Percentiles rank a stretch among this genome's conserved stretches.
Conservation (phyloP, 1,284 basidiomycete genomes). For the Nidula niveotomentosa region DNA sequence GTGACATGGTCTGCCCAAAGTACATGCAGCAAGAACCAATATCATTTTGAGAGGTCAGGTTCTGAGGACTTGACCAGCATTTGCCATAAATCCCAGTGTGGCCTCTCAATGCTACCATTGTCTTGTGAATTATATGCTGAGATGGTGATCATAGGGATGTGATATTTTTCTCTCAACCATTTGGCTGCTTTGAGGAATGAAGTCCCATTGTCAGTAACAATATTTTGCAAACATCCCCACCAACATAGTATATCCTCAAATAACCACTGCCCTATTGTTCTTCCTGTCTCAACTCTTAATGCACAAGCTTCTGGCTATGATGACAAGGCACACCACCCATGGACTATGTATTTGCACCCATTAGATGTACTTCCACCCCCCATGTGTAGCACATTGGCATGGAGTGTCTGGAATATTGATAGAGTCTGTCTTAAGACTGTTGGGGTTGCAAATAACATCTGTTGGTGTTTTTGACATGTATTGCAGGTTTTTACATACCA, state of each 20-base stretch:
- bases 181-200: background rate
- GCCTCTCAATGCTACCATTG: background rate
- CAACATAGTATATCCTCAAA: conserved; percentile 7
- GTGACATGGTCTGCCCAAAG: background rate
- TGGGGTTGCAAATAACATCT: conserved; percentile 12
- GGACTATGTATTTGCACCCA: conserved; percentile 14
- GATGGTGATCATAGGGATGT: background rate
- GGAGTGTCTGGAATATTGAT: conserved; percentile 13
- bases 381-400: conserved; percentile 16
- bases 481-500: conserved; percentile 26
- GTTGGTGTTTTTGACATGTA: conserved; percentile 22
- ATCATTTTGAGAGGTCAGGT: background rate
- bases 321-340: conserved; percentile 12
- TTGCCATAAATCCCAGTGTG: background rate
- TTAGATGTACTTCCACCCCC: conserved; percentile 10
- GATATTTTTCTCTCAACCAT: background rate
- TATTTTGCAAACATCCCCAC: background rate
- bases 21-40: background rate
- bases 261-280: conserved; percentile 4
- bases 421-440: conserved; percentile 14
- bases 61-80: background rate
- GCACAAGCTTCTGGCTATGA: conserved; percentile 9
- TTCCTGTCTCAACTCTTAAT: background rate
- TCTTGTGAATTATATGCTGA: background rate
- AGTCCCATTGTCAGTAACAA: background rate